These are phyloP conservation scores for Phtheirospermum japonicum DNA, from an alignment of 257 asterid species.

Conservation along the genomic window DNA sequence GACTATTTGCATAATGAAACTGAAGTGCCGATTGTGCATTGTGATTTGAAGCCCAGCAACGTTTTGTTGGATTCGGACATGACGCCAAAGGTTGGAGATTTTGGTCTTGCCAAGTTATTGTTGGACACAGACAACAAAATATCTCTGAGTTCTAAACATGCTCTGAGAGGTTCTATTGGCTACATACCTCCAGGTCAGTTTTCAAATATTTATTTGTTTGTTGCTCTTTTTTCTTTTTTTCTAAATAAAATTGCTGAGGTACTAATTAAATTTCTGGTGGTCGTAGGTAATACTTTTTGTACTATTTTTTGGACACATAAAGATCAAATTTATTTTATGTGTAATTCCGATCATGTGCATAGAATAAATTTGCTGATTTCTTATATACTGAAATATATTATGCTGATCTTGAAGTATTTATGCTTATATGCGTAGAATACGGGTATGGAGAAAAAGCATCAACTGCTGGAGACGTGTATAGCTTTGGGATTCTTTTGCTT, in stretches of 20 bases:
- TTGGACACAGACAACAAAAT: constrained; percentile 26
- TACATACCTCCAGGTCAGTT: constrained; percentile 68
- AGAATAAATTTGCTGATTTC: no score
- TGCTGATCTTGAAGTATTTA: not conserved
- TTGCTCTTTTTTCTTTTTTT: no score
- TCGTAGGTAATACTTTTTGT: no score
- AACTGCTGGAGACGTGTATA: constrained; percentile 58
- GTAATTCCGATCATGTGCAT: no score
- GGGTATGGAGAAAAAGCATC: constrained; percentile 49
- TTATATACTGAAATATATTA: no score
- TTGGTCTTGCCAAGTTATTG: constrained; percentile 53
- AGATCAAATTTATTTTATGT: no score
- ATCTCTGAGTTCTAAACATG: constrained; percentile 41
- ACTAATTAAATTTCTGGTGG: no score
- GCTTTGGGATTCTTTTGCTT: constrained; percentile 56
- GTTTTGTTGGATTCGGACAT: constrained; percentile 53
- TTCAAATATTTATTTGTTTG: no score
- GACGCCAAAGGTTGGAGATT: constrained; percentile 59
- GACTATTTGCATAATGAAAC: constrained; percentile 54
- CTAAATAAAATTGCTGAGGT: no score
- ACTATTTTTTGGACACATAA: no score
- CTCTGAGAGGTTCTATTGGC: constrained; percentile 66
- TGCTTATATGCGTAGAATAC: constrained; percentile 38
- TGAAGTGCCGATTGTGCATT: constrained; percentile 43
- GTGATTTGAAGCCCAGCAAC: constrained; percentile 64